phyloP scores from a whole-genome alignment of 2,329 filamentous ascomycete species.

The Xylariaceae sp. region DNA sequence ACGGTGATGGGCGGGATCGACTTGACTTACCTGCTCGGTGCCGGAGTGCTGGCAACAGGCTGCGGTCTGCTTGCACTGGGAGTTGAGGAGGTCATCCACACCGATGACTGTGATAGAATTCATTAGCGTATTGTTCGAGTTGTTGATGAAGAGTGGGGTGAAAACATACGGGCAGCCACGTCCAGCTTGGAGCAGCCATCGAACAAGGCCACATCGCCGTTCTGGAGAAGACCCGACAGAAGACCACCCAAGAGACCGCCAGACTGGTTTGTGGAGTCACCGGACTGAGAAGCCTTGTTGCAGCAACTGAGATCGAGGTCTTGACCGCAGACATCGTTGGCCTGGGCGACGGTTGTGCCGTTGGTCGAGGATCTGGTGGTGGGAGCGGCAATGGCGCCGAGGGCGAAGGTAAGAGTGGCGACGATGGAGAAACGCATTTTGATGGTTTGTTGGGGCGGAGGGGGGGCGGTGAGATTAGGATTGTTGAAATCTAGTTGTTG shows the following conservation, averaged over 20 bases:
- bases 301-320: slow-evolving; percentile 34
- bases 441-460: slow-evolving; percentile 15
- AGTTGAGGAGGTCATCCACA: slow-evolving; percentile 27
- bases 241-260: slow-evolving; percentile 27
- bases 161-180: slow-evolving; percentile 26
- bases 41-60: slow-evolving; percentile 34
- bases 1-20: neutral
- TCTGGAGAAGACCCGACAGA: slow-evolving; percentile 22
- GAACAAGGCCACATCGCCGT: slow-evolving; percentile 27
- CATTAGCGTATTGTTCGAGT: neutral
- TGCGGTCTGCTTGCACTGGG: slow-evolving; percentile 31
- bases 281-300: slow-evolving; percentile 29
- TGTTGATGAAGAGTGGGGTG: neutral
- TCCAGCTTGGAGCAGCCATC: slow-evolving; percentile 31
- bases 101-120: slow-evolving; percentile 20
- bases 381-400: slow-evolving; percentile 28
- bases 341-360: slow-evolving; percentile 28
- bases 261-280: slow-evolving; percentile 24
- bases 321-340: slow-evolving; percentile 29
- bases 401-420: slow-evolving; percentile 35
- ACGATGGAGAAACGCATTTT: slow-evolving; percentile 44
- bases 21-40: slow-evolving; percentile 23
- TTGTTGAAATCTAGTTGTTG: slow-evolving; percentile 6
- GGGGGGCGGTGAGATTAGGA: slow-evolving; percentile 3
- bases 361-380: slow-evolving; percentile 11